Base-by-base conservation (phyloP, 257 asterid genomes). In the Solanum chiquidenum region DNA sequence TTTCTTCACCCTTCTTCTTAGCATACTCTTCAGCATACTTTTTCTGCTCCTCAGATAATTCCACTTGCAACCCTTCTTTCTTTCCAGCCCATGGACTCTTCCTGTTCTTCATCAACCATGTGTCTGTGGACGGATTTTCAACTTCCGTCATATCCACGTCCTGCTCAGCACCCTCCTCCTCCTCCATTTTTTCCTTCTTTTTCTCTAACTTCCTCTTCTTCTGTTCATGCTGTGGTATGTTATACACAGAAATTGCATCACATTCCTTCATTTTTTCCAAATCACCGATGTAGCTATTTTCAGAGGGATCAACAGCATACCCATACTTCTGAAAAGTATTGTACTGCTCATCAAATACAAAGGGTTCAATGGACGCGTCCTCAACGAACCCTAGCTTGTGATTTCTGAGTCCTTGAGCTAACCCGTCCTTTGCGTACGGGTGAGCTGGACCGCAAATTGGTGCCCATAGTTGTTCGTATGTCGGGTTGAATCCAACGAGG, bases 11-110 rank as follows among this genome's bases (percentile, higher is more conserved):
- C 91, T 97, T 94, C 95, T 95, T 97, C 95, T 92, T 97, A 2
- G 96, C 99, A 84, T 96, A 94, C 92, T 96, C 99, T 87, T 96
- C 99, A 0, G 99, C 99, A 77, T 97, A 97, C 92, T 95, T 97
- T 95, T 95, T 95, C 91, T 97, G 99, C 92, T 96, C 98, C 92
- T 96, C 99, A 1, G 99, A 94, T 88, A 96, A 90, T 88, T 96
- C 99, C 2, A 85, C 95, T 60, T 95, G 96, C 69, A 93, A 85
- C 89, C 94, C 94, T 25, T 96, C 98, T 86, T 87, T 95, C 98
- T 93, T 94, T 89, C 99, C 99, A 3, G 96, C 91, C 98, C 98
- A 95, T 1, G 99, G 99, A 66, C 99, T 95, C 95, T 93, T 96
- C 92, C 98, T 90, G 83, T 97, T 97, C 94, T 89, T 97, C 96